Conservation (phyloP, 2,329 filamentous ascomycete genomes). For the Magnaporthiopsis rhizophila region DNA sequence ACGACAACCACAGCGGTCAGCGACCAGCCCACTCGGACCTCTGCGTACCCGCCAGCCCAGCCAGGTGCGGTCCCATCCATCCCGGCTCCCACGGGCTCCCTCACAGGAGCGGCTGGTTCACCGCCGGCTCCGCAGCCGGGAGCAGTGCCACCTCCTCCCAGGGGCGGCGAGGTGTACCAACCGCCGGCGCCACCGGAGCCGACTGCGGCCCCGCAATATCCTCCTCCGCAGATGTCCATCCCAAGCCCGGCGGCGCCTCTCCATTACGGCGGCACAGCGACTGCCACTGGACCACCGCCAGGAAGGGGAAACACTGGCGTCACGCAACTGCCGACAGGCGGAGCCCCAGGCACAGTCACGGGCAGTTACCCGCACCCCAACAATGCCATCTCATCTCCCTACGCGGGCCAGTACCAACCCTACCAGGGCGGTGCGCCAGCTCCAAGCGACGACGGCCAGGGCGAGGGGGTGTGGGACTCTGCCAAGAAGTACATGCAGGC, state of each 20-base stretch:
- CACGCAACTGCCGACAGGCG: slow-evolving; percentile 5
- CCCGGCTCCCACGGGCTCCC: slow-evolving; percentile 33
- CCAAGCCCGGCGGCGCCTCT: slow-evolving; percentile 36
- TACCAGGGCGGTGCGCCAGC: slow-evolving; percentile 15
- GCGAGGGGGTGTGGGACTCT: slow-evolving; percentile 42
- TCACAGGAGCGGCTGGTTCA: slow-evolving; percentile 11
- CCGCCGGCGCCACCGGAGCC: slow-evolving; percentile 20
- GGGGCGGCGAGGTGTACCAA: slow-evolving; percentile 32
- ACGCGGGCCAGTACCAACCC: not conserved
- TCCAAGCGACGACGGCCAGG: slow-evolving; percentile 24
- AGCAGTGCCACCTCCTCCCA: slow-evolving; percentile 46
- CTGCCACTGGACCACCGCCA: slow-evolving; percentile 21
- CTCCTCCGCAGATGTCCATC: slow-evolving; percentile 44
- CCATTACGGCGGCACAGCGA: slow-evolving; percentile 38
- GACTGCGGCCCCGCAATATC: slow-evolving; percentile 28
- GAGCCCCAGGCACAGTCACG: slow-evolving; percentile 22
- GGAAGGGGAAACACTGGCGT: slow-evolving; percentile 8
- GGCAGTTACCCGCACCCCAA: slow-evolving; percentile 48
- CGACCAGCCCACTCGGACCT: slow-evolving; percentile 17
- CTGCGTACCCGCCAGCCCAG: slow-evolving; percentile 31
- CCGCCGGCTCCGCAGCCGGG: slow-evolving; percentile 52
- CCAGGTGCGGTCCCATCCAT: slow-evolving; percentile 38
- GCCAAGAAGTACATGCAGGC: slow-evolving; percentile 50
- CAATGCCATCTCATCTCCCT: slow-evolving; percentile 37
- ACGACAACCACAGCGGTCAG: slow-evolving; percentile 21